Conservation (phyloP, 305 asterid species). For the Solanum chacoense region DNA sequence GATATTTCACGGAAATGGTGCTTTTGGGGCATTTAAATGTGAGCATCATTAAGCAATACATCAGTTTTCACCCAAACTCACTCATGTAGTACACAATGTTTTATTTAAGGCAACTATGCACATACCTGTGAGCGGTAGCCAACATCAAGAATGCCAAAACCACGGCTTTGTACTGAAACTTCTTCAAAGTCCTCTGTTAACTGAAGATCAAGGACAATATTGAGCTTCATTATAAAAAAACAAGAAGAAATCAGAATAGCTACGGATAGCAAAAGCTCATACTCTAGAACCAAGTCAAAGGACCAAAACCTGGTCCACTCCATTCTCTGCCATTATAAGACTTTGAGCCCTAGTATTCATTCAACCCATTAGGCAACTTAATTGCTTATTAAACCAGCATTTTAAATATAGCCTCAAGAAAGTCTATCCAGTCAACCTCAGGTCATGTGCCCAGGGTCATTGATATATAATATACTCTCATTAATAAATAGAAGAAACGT, state of each 20-base stretch:
- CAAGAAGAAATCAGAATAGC: background rate
- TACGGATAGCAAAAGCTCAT: background rate
- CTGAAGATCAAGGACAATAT: slow-evolving; percentile 26
- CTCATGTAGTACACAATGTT: background rate
- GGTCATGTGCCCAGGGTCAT: background rate
- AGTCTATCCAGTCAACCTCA: background rate
- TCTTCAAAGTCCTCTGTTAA: slow-evolving; percentile 89
- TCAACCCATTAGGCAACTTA: background rate
- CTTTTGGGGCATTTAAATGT: background rate
- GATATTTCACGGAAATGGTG: background rate
- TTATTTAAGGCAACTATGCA: background rate
- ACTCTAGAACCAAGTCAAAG: background rate
- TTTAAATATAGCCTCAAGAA: background rate
- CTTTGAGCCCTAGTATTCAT: background rate
- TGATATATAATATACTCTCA: background rate
- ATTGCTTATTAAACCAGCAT: background rate
- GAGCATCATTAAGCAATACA: background rate
- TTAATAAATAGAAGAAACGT: background rate
- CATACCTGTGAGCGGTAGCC: slow-evolving; percentile 90
- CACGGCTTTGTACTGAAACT: slow-evolving; percentile 86
- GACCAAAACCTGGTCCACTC: background rate
- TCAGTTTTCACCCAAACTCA: background rate
- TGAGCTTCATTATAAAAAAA: background rate
- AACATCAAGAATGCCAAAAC: slow-evolving; percentile 97
- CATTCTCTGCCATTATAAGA: background rate